Conservation (phyloP, 129 eudicot species). For the Helianthus tuberosus region DNA sequence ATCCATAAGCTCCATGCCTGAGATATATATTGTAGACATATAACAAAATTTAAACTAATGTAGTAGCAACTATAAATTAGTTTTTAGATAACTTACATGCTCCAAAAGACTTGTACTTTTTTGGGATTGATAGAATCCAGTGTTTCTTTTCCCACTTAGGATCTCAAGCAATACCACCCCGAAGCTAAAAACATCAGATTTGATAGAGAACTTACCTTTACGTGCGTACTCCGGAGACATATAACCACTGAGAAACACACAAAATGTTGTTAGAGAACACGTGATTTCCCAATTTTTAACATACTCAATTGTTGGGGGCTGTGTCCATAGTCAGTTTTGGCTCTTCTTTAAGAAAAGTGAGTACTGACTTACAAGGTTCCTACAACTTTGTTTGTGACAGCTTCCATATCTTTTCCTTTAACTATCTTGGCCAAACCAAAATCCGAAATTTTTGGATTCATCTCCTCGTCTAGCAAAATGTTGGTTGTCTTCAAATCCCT, state of each 20-base stretch:
- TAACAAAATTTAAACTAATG: not conserved
- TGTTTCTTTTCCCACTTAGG: constrained; percentile 39
- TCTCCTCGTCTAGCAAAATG: no score
- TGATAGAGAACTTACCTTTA: constrained; percentile 27
- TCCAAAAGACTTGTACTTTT: constrained; percentile 31
- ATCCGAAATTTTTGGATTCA: no score
- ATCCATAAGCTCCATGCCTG: constrained; percentile 35
- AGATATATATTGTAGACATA: not conserved
- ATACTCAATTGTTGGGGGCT: no score
- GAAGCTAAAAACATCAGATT: constrained; percentile 38
- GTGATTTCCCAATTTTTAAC: not conserved
- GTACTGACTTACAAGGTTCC: constrained; percentile 33
- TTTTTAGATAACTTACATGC: constrained; percentile 37
- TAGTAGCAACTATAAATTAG: not conserved
- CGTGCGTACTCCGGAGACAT: constrained; percentile 41
- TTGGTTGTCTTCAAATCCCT: no score
- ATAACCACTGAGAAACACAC: constrained; percentile 35
- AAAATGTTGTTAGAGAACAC: not conserved
- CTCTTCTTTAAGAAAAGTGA: no score
- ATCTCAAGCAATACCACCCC: constrained; percentile 37
- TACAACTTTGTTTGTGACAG: constrained; percentile 26
- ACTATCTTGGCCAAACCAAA: no score
- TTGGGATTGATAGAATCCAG: constrained; percentile 20
- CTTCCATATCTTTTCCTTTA: constrained; percentile 35
- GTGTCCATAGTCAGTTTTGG: not conserved